Evolutionary conservation across 352 stramenopile genomes (phyloP).

Genomic region (Phytophthora brassicae): DNA sequence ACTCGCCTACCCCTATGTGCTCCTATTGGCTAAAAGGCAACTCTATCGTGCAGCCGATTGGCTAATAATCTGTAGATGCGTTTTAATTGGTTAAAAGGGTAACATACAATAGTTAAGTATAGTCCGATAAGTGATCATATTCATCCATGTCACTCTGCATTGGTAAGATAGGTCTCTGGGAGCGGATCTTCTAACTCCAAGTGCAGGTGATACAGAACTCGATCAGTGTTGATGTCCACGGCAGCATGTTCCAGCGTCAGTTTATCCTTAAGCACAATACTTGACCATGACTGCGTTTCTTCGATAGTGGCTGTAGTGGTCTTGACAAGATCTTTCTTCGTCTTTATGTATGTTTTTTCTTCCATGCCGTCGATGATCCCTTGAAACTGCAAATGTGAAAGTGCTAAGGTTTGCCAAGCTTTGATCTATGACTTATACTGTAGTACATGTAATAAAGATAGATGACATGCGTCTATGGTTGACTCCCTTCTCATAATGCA

Average conservation of each 20-base stretch:
- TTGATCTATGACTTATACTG: no score
- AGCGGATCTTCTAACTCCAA: conserved; percentile 44
- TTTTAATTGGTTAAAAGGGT: no score
- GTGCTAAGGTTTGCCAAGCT: no score
- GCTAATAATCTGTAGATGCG: no score
- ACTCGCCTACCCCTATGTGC: not conserved
- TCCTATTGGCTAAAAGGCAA: not conserved
- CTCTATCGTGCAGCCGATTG: not conserved
- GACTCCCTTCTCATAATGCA: no score
- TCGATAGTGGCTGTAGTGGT: conserved; percentile 18
- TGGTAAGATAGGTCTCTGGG: conserved; percentile 27
- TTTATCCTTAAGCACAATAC: conserved; percentile 40
- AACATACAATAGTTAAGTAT: no score
- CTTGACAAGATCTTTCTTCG: conserved; percentile 14
- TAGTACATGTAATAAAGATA: not conserved
- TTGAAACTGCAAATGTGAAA: no score
- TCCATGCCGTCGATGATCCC: no score
- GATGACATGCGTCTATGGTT: no score
- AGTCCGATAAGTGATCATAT: no score
- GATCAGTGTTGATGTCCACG: conserved; percentile 48
- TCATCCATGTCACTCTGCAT: no score
- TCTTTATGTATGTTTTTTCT: conserved; percentile 8
- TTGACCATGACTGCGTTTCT: conserved; percentile 50
- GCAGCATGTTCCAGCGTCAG: conserved; percentile 48
- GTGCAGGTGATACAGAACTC: conserved; percentile 51